These are phyloP conservation scores for Xylariaceae sp. DNA, from an alignment of 2,329 filamentous ascomycete genomes.

Conservation along the genomic window DNA sequence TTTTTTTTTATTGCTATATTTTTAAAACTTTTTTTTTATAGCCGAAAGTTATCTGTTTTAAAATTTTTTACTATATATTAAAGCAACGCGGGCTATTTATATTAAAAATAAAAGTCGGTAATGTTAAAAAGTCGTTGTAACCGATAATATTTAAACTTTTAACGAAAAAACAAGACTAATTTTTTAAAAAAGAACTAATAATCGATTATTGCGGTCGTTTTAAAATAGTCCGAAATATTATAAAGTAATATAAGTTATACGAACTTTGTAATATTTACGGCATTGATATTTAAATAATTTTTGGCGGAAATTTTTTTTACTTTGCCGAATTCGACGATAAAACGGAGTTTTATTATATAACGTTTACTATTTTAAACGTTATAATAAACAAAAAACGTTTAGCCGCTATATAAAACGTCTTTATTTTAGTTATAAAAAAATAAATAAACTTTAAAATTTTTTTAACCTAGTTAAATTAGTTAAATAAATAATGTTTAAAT, in stretches of 20 bases:
- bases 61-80: too few relatives aligned
- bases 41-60: too few relatives aligned
- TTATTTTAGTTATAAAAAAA: too few relatives aligned
- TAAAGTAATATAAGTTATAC: too few relatives aligned
- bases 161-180: background rate
- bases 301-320: too few relatives aligned
- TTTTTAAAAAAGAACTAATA: background rate
- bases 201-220: background rate
- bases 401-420: too few relatives aligned
- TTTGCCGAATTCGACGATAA: background rate
- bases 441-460: background rate
- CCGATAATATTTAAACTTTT: background rate
- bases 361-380: too few relatives aligned
- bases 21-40: background rate
- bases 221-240: too few relatives aligned
- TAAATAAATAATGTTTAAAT: background rate
- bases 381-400: too few relatives aligned
- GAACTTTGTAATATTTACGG: too few relatives aligned
- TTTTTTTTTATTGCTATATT: too few relatives aligned
- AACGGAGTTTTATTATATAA: background rate
- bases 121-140: background rate
- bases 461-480: background rate
- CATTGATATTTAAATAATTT: too few relatives aligned
- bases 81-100: background rate
- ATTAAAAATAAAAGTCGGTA: background rate